phyloP scores from a whole-genome alignment of 164 flowering plant genomes.

The Platanus orientalis region DNA sequence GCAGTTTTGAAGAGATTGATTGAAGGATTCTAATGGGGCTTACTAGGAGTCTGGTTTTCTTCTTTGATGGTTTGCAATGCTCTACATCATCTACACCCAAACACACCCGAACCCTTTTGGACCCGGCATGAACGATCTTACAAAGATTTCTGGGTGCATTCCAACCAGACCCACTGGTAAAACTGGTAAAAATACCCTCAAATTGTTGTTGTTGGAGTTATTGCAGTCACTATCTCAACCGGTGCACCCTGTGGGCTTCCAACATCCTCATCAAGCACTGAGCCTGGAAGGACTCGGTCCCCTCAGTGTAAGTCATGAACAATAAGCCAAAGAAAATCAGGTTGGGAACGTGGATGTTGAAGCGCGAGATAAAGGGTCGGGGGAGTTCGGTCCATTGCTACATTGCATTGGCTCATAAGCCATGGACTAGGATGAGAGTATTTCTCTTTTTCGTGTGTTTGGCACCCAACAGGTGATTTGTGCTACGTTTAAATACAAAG shows the following conservation, averaged over 20 bases:
- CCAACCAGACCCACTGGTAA: constrained; percentile 35
- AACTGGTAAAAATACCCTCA: constrained; percentile 26
- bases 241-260: constrained; percentile 35
- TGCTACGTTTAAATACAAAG: too few species aligned
- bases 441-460: constrained; percentile 10
- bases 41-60: constrained; percentile 70
- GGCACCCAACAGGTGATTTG: constrained; percentile 48
- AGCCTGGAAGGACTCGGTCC: constrained; percentile 43
- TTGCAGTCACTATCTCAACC: constrained; percentile 29
- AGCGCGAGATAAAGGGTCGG: constrained; percentile 21
- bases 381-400: constrained; percentile 40
- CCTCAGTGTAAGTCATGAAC: constrained; percentile 23
- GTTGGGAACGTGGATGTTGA: constrained; percentile 37
- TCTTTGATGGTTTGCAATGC: constrained; percentile 41
- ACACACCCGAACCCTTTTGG: constrained; percentile 57
- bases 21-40: constrained; percentile 52
- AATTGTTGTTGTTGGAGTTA: constrained; percentile 39
- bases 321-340: constrained; percentile 42
- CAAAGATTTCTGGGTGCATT: constrained; percentile 33
- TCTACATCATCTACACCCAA: constrained; percentile 19
- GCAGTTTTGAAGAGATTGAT: constrained; percentile 69
- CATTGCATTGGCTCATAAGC: constrained; percentile 50
- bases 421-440: constrained; percentile 30
- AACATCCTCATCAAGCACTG: constrained; percentile 41
- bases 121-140: constrained; percentile 21